A percentile compares a stretch with the other conserved stretches of the same genome.
Evolutionary conservation across 2,329 filamentous ascomycete genomes (phyloP).

Genomic region (Ceratocystis papillata): DNA sequence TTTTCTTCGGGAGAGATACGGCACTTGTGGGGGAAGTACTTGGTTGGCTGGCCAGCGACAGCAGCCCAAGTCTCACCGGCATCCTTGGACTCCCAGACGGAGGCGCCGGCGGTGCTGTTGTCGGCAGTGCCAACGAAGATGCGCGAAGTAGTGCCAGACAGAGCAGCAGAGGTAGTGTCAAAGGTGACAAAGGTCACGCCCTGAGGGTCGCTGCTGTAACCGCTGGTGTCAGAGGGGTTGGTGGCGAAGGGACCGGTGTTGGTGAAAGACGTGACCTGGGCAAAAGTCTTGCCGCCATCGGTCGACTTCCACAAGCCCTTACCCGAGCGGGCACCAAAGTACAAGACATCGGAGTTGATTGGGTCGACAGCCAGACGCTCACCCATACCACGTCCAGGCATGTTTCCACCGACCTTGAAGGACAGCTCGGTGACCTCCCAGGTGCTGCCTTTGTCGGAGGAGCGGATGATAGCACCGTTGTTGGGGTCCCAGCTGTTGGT

Average conservation of each 20-base stretch:
- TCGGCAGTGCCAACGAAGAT: conserved; percentile 49
- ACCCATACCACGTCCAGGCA: conserved; percentile 50
- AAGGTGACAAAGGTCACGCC: conserved; percentile 46
- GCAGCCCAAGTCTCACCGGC: conserved; percentile 44
- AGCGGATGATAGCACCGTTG: conserved; percentile 44
- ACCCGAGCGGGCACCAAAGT: conserved; percentile 48
- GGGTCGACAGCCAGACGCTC: conserved; percentile 50
- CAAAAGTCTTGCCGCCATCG: conserved; percentile 44
- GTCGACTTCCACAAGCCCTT: conserved; percentile 50
- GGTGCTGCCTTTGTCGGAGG: conserved; percentile 43
- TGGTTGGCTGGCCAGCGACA: conserved; percentile 41
- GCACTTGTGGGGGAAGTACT: conserved; percentile 45
- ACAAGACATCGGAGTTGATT: conserved; percentile 45
- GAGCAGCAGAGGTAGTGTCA: conserved; percentile 40
- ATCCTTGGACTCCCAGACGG: conserved; percentile 44
- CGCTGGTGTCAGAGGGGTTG: conserved; percentile 37
- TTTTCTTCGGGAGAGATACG: conserved; percentile 42
- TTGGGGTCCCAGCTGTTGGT: conserved; percentile 51
- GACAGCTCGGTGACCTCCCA: conserved; percentile 41
- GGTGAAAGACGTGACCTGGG: conserved; percentile 42
- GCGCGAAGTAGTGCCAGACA: conserved; percentile 41
- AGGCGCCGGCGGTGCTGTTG: conserved; percentile 36
- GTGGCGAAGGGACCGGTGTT: conserved; percentile 41
- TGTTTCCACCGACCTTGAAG: conserved; percentile 53
- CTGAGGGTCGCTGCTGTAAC: conserved; percentile 37